Evolutionary conservation across 2,329 filamentous ascomycete species (phyloP).

Genomic region (Lasiodiplodia hormozganensis): DNA sequence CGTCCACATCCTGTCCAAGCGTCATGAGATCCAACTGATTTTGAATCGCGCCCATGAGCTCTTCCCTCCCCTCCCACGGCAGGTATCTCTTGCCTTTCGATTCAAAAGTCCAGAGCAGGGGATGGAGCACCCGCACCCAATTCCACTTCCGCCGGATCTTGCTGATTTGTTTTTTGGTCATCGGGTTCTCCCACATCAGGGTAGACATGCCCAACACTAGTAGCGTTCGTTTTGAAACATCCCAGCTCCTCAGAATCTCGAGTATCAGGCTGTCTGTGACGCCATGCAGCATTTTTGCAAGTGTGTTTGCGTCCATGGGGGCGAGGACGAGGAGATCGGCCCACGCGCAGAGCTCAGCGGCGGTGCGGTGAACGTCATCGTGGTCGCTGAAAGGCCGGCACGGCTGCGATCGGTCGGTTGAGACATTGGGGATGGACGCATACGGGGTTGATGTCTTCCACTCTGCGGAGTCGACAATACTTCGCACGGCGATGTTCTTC

Average conservation of each 20-base stretch:
- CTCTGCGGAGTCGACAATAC: conserved; percentile 14
- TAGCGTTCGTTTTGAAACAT: conserved; percentile 82
- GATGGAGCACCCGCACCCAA: conserved; percentile 80
- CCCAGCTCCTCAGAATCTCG: conserved; percentile 84
- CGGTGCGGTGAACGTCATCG: conserved; percentile 23
- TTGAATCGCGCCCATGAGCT: conserved; percentile 75
- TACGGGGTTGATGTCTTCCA: conserved; percentile 13
- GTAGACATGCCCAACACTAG: conserved; percentile 89
- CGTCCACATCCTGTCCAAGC: conserved; percentile 73
- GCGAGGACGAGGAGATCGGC: conserved; percentile 85
- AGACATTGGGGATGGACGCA: conserved; percentile 25
- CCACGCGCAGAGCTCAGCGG: conserved; percentile 72
- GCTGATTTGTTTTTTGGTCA: conserved; percentile 84
- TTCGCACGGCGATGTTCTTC: conserved; percentile 22
- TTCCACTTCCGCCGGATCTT: conserved; percentile 85
- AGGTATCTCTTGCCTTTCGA: conserved; percentile 54
- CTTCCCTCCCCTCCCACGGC: conserved; percentile 65
- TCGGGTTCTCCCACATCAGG: conserved; percentile 88
- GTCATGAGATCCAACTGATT: conserved; percentile 79
- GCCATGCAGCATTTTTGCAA: conserved; percentile 87
- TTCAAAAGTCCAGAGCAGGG: conserved; percentile 83
- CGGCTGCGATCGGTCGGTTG: conserved; percentile 25
- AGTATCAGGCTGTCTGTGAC: conserved; percentile 81
- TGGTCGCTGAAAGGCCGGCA: conserved; percentile 20
- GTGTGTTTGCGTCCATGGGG: conserved; percentile 81